These are phyloP conservation scores for Fusarium praegraminearum DNA, from an alignment of 2,329 filamentous ascomycete genomes.

Conservation along the genomic window DNA sequence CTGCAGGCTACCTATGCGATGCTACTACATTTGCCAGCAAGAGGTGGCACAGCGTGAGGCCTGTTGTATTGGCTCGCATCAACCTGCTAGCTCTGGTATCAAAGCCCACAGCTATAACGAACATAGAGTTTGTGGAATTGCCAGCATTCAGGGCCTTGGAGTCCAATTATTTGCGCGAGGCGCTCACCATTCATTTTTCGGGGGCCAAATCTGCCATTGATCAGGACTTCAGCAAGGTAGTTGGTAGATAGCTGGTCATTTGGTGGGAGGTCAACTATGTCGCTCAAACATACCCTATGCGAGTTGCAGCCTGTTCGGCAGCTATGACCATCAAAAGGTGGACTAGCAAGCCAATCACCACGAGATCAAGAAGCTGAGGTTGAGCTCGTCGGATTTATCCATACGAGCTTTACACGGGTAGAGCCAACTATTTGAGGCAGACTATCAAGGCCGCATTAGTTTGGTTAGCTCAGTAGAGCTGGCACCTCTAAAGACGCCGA, in stretches of 20 bases:
- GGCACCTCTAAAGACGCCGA: slow-evolving; percentile 17
- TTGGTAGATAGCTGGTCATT: neutral
- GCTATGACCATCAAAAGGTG: slow-evolving; percentile 7
- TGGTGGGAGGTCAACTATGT: neutral
- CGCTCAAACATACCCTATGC: slow-evolving; percentile 21
- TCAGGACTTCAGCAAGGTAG: neutral
- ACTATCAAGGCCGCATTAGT: slow-evolving; percentile 34
- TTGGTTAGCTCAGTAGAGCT: slow-evolving; percentile 15
- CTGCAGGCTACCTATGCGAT: slow-evolving; percentile 46
- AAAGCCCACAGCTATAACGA: slow-evolving; percentile 23
- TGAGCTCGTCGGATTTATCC: slow-evolving; percentile 13
- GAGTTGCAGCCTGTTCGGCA: slow-evolving; percentile 13
- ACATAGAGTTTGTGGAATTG: slow-evolving; percentile 15
- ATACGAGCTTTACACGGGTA: slow-evolving; percentile 19
- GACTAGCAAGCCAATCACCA: slow-evolving; percentile 11
- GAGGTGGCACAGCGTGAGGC: slow-evolving; percentile 42
- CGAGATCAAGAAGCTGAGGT: neutral
- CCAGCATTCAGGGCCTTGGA: neutral
- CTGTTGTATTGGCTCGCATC: slow-evolving; percentile 42
- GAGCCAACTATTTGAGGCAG: slow-evolving; percentile 33
- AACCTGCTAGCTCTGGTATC: slow-evolving; percentile 6
- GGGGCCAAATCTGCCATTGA: slow-evolving; percentile 6
- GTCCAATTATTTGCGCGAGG: slow-evolving; percentile 33
- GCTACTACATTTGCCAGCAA: slow-evolving; percentile 37
- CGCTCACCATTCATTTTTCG: slow-evolving; percentile 8